Base-by-base conservation (phyloP, 441 rosid species). In the Pelargonium citronellum region DNA sequence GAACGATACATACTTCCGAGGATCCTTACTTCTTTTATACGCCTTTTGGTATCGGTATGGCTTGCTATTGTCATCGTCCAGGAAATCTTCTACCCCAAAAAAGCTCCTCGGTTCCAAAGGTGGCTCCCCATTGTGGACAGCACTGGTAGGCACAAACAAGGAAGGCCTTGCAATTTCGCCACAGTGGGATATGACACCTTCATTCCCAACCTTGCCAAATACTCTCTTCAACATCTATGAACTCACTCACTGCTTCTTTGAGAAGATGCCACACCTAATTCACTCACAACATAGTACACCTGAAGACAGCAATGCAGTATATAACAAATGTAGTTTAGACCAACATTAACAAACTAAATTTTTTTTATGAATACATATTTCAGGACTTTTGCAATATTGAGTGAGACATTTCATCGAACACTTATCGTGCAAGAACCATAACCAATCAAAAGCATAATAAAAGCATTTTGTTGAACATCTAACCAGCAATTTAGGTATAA, bases 51-150 rank as follows among this genome's bases (percentile, higher is more conserved):
- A 93, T 46, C 96, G 91, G 79, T 89, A 89, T 10, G 98, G 97
- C 74, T 89, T 76, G 86, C 91, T 86, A 73, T 87, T 91, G 71
- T 88, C 87, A 24, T 91, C 98, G 37, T 93, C 98, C 43, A 93
- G 71, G 75, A 85, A 93, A 83, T 93, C 97, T 83, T 93, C 98
- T 22, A 93, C 96, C 22, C 98, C 98, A 49, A 90, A 92, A 69
- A 89, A 92, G 79, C 98, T 92, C 83, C 98, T 91, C 8, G 91
- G 96, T 20, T 89, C 86, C 75, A 47, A 67, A 19, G 19, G 75
- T 70, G 91, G 96, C 89, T 66, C 82, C 66, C 89, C 90, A 68
- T 7, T 70, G 71, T 88, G 92, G 67, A 91, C 81, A 30, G 75
- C 67, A 66, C 22, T 24, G 39, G 47, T 66, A 16, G 86, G 77